A percentile compares a stretch with the other conserved stretches of the same genome.
phyloP scores from a whole-genome alignment of 2,329 filamentous ascomycete genomes.

The Calonectria crousiana region DNA sequence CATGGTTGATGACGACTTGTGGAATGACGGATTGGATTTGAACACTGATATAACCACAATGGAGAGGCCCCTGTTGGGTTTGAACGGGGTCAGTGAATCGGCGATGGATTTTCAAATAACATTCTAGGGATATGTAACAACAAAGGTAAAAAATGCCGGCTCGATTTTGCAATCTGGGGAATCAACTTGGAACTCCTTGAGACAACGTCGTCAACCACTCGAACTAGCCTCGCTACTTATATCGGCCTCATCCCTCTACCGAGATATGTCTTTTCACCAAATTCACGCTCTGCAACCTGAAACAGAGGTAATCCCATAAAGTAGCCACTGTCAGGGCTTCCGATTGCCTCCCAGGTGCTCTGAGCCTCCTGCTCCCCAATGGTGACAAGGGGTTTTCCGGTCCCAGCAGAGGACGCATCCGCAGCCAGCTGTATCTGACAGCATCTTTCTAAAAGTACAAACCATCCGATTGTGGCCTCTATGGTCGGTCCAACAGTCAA shows the following conservation, averaged over 20 bases:
- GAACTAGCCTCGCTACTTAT: neutral
- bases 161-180: neutral
- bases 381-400: conserved; percentile 73
- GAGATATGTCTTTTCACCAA: conserved; percentile 8
- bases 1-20: conserved; percentile 16
- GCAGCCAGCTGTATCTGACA: conserved; percentile 64
- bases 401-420: conserved; percentile 70
- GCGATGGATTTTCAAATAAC: neutral
- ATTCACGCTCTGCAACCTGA: conserved; percentile 13
- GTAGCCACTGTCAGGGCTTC: conserved; percentile 72
- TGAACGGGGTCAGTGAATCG: neutral
- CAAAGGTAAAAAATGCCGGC: neutral
- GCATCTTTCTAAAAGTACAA: conserved; percentile 63
- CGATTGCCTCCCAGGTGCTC: conserved; percentile 76
- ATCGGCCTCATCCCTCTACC: neutral
- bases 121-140: neutral
- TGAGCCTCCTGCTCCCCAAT: conserved; percentile 76
- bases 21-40: neutral
- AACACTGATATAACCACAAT: neutral
- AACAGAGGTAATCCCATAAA: conserved; percentile 64
- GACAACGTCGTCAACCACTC: neutral
- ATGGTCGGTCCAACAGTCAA: conserved; percentile 63
- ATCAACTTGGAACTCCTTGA: neutral
- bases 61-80: neutral
- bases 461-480: conserved; percentile 67